Percentiles rank a stretch among this genome's conserved stretches.
Conservation (phyloP, 371 early-diverging fungal species). For the Lichtheimia ramosa region DNA sequence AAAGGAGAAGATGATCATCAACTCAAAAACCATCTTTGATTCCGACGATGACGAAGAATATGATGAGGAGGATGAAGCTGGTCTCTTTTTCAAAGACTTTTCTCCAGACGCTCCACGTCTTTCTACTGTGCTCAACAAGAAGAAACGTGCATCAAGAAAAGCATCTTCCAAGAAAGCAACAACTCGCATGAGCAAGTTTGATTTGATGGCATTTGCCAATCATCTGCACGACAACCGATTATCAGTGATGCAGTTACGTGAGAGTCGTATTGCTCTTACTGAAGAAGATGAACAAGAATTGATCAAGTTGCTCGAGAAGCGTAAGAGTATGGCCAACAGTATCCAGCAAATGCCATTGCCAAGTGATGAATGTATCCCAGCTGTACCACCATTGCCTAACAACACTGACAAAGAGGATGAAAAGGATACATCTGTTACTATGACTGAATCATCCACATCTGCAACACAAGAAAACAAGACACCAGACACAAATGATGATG, state of each 20-base stretch:
- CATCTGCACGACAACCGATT: constrained; percentile 44
- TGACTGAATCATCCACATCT: too few relatives aligned
- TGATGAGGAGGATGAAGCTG: constrained; percentile 2
- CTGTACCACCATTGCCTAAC: too few relatives aligned
- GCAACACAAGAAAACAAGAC: background rate
- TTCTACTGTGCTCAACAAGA: too few relatives aligned
- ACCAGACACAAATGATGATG: too few relatives aligned
- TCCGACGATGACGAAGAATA: constrained; percentile 29
- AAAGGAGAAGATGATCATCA: background rate
- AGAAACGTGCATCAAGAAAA: too few relatives aligned
- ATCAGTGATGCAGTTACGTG: constrained; percentile 38
- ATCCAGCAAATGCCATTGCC: background rate
- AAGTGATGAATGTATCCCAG: background rate
- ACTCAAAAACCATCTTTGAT: constrained; percentile 10
- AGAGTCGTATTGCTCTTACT: constrained; percentile 34
- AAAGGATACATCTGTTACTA: too few relatives aligned
- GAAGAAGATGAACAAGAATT: constrained; percentile 46
- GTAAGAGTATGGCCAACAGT: constrained; percentile 14
- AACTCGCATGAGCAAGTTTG: constrained; percentile 21
- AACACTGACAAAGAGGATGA: too few relatives aligned
- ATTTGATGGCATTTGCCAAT: constrained; percentile 39
- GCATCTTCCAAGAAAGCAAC: background rate
- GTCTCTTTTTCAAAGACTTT: constrained; percentile 43
- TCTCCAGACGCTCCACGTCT: background rate
- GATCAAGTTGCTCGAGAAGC: constrained; percentile 23